Evolutionary conservation across 2,329 filamentous ascomycete genomes (phyloP), one percentile per base, ranked within the genome.

Genomic region (Trichoderma asperellum): DNA sequence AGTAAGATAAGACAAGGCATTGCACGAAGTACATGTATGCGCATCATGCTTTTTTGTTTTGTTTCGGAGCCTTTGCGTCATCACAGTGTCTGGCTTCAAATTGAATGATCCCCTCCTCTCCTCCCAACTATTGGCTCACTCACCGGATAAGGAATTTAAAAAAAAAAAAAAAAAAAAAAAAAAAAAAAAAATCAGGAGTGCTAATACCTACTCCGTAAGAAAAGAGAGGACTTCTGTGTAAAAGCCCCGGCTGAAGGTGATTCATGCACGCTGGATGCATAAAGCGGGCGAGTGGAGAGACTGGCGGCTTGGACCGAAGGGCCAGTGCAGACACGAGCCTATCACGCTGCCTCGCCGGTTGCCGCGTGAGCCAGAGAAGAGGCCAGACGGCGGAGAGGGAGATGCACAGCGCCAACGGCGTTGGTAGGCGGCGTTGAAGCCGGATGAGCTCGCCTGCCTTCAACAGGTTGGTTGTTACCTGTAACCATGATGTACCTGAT

Each of bases 261-360:
- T 70, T 70, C 62, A 70, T 70, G 68, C 68, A 67, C 56, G 68
- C 14, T 21, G 21, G 55, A 47, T 70, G 68, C 68, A 70, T 70
- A 24, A 57, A 67, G 68, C 57, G 56, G 57, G 57, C 65, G 47
- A 53, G 65, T 69, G 59, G 59, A 58, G 60, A 37, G 34, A 34
- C 47, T 55, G 65, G 56, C 64, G 64, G 64, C 64, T 67, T 59
- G 64, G 63, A 52, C 63, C 63, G 63, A 67, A 67, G 63, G 29
- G 32, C 63, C 47, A 59, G 14, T 49, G 37, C 40, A 43, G 47
- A 12, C 47, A 12, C 4, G 40, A 35, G 40, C 55, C 55, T 47
- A 67, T 67, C 55, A 29, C 55, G 27, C 52, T 52, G 55, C 40
- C 55, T 52, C 14, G 55, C 40, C 16, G 37, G n/a, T 12, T 35